Base-by-base conservation (phyloP, 306 rosid genomes). In the Vachellia pachyceras region DNA sequence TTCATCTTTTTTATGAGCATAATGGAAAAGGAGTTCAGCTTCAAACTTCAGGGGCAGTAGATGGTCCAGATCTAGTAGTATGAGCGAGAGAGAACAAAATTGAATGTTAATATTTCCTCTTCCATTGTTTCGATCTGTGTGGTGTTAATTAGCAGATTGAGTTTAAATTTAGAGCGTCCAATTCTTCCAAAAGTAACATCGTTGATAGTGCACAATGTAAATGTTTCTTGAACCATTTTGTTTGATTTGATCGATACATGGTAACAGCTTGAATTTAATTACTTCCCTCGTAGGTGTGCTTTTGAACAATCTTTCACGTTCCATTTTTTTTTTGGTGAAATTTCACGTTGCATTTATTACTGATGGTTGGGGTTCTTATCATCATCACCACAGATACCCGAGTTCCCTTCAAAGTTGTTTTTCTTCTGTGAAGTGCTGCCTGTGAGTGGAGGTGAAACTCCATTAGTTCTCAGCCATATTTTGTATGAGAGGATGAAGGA, bases 401-500 rank as follows among this genome's bases (percentile, higher is more conserved):
- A 89, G 69, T 95, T 89, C 35, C 98, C 99, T 1, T 82, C 93
- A 12, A 95, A 90, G 37, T 4, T 93, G 87, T 93, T 91, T 44
- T 95, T 95, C 90, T 95, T 90, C 88, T 91, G 95, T 69, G 97
- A 95, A 77, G 88, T 89, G n/a, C 93, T 90, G 75, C 97, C 98
- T 2, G 80, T 22, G 33, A 79, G 86, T 81, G 97, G 92, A 2
- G 99, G 99, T 44, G 99, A 95, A 72, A 95, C 99, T 73, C 98
- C 96, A 8, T 81, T 93, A 36, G 98, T 95, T 69, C 92, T 88
- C 11, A 91, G 99, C 84, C 98, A 93, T 64, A 37, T 90, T 55
- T 92, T 95, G 41, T 88, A 90, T 61, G 89, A 89, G 41, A 89
- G 88, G 81, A 88, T 93, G 99, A 89, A 80, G 84, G 84, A 78